Percentiles rank a stretch among this genome's conserved stretches.
phyloP scores from a whole-genome alignment of 2,329 filamentous ascomycete genomes.

The Trichophyton equinum region DNA sequence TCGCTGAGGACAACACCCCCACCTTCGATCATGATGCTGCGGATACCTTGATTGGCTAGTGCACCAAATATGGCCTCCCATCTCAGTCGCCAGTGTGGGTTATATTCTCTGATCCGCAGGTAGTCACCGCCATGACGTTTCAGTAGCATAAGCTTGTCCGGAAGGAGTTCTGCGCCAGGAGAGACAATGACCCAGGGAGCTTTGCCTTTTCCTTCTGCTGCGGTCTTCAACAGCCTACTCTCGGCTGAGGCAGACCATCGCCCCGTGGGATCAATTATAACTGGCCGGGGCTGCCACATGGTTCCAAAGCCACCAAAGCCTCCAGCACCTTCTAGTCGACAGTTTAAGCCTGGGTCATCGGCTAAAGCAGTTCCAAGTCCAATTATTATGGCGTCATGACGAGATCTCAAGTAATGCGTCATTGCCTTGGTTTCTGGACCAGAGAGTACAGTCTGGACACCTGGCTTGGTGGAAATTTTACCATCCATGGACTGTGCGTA shows the following conservation, averaged over 20 bases:
- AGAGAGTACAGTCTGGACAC: slow-evolving; percentile 70
- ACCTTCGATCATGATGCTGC: slow-evolving; percentile 85
- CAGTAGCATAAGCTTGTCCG: slow-evolving; percentile 33
- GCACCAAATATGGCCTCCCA: slow-evolving; percentile 54
- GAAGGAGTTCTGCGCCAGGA: slow-evolving; percentile 33
- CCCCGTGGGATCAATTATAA: slow-evolving; percentile 68
- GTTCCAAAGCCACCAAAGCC: slow-evolving; percentile 43
- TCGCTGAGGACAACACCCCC: slow-evolving; percentile 73
- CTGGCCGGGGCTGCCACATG: slow-evolving; percentile 59
- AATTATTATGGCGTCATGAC: slow-evolving; percentile 72
- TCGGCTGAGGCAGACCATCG: slow-evolving; percentile 53
- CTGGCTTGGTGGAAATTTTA: slow-evolving; percentile 61
- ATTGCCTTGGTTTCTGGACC: slow-evolving; percentile 76
- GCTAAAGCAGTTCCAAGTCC: slow-evolving; percentile 73
- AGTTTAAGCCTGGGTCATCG: slow-evolving; percentile 78
- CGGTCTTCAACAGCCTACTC: slow-evolving; percentile 55
- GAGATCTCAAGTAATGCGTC: slow-evolving; percentile 83
- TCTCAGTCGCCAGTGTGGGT: slow-evolving; percentile 37
- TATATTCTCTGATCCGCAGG: slow-evolving; percentile 28
- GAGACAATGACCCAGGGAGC: slow-evolving; percentile 61
- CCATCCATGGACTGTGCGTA: slow-evolving; percentile 87
- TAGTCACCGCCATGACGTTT: slow-evolving; percentile 38
- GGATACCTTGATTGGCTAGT: slow-evolving; percentile 48
- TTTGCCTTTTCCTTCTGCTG: slow-evolving; percentile 51
- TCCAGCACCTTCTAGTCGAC: slow-evolving; percentile 53